Evolutionary conservation across 1,139 yeast genomes (phyloP), one percentile per base, ranked within the genome.

Genomic region (Debaryomycetaceae sp.): DNA sequence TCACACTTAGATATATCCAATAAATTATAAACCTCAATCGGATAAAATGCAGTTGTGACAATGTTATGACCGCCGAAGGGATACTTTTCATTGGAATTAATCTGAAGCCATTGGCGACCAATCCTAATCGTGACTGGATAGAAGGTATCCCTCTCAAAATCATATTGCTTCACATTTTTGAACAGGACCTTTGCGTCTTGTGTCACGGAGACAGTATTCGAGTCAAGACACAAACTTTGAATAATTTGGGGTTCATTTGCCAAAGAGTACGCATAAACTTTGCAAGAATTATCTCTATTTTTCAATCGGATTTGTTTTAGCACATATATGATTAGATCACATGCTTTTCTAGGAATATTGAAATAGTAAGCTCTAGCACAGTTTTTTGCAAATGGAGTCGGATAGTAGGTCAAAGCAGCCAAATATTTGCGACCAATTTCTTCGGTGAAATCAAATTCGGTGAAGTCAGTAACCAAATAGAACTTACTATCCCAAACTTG

Each of bases 401-500:
- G 78, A 2, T 71, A 67, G 44, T 61, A 64, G 14, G 74, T 54
- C 29, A 72, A 51, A 11, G 78, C 55, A 52, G 50, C 26, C 44
- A 60, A 47, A 59, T 61, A 53, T 35, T 37, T 55, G 51, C 45
- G 35, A 24, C 72, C 71, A 7, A 58, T 47, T 9, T 62, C 58
- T 16, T 61, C 56, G 13, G 67, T 61, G 52, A 73, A 81, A 3
- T 35, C n/a, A 11, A 36, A 35, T 16, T 82, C 83, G 0, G 95
- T 84, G 47, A 86, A 79, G 58, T 88, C 96, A 46, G 80, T 56
- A 5, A 87, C 75, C 43, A 83, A 45, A 45, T 79, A 76, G 54
- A 75, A 87, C 45, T 78, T 79, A 35, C 78, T 73, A 17, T 81
- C 81, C 95, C 95, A 87, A 37, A 86, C 73, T 53, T 83, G 86